Conservation (phyloP, 306 rosid genomes). For the Alnus rubra region DNA sequence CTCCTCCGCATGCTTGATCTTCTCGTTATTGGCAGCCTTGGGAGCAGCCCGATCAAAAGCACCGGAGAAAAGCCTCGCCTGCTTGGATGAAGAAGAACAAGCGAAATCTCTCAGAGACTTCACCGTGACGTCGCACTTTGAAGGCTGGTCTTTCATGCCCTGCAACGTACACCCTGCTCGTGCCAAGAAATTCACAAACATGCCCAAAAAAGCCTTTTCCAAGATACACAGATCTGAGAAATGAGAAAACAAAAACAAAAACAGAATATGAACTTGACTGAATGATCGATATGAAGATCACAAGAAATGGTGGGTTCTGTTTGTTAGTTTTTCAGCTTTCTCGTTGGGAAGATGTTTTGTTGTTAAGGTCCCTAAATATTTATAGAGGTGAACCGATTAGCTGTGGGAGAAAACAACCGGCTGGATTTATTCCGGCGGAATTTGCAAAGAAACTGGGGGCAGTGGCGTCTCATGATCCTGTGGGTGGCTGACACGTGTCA, state of each 20-base stretch:
- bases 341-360: too few relatives aligned
- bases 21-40: slow-evolving; percentile 29
- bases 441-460: neutral
- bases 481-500: slow-evolving; percentile 30
- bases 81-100: slow-evolving; percentile 42
- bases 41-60: slow-evolving; percentile 28
- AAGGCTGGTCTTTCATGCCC: slow-evolving; percentile 54
- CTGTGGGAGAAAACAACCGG: slow-evolving; percentile 33
- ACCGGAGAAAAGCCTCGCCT: slow-evolving; percentile 33
- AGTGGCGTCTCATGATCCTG: neutral
- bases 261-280: neutral
- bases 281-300: too few relatives aligned
- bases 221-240: neutral
- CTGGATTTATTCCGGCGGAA: slow-evolving; percentile 9
- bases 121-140: slow-evolving; percentile 45
- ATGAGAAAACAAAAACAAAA: neutral
- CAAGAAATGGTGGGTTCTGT: neutral
- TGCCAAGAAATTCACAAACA: neutral
- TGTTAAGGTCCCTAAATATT: neutral
- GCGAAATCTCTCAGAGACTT: slow-evolving; percentile 50
- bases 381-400: neutral
- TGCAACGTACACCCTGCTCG: slow-evolving; percentile 37
- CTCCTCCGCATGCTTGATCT: slow-evolving; percentile 58
- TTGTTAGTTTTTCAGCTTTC: neutral
- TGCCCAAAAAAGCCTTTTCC: neutral